Evolutionary conservation across 768 basidiomycete genomes (phyloP).

Genomic region (Naematelia encephala): DNA sequence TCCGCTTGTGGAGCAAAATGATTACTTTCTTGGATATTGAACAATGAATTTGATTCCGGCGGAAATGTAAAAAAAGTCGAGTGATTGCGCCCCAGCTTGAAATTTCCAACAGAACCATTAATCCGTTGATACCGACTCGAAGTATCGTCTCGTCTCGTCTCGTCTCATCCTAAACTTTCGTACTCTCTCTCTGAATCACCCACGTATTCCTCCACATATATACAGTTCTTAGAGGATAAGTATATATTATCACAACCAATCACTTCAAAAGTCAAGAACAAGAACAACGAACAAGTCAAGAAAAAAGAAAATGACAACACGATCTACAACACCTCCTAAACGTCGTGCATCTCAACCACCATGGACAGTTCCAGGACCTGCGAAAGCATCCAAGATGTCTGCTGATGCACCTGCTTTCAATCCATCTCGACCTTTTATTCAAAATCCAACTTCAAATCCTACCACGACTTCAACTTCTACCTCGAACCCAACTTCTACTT

Average conservation of each 20-base stretch:
- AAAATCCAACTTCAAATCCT: not conserved
- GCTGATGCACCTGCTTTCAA: constrained; percentile 39
- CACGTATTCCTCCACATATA: no score
- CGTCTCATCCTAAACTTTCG: not conserved
- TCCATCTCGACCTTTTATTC: constrained; percentile 16
- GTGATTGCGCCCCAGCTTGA: constrained; percentile 2
- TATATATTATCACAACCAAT: not conserved
- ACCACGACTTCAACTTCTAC: not conserved
- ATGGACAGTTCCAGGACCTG: constrained; percentile 8
- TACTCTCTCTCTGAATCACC: no score
- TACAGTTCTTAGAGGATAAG: no score
- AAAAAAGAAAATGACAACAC: not conserved
- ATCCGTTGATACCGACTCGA: not conserved
- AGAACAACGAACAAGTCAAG: not conserved
- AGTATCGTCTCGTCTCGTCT: not conserved
- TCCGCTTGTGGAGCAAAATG: no score
- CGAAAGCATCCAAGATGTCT: constrained; percentile 42
- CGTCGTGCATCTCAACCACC: constrained; percentile 18
- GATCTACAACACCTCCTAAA: constrained; percentile 29
- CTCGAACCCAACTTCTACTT: not conserved
- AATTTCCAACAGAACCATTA: constrained; percentile 10
- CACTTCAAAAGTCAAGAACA: not conserved
- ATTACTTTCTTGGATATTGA: no score
- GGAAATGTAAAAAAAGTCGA: not conserved
- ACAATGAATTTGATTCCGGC: not conserved